Conservation (phyloP, 257 asterid genomes). For the Lantana camara region DNA sequence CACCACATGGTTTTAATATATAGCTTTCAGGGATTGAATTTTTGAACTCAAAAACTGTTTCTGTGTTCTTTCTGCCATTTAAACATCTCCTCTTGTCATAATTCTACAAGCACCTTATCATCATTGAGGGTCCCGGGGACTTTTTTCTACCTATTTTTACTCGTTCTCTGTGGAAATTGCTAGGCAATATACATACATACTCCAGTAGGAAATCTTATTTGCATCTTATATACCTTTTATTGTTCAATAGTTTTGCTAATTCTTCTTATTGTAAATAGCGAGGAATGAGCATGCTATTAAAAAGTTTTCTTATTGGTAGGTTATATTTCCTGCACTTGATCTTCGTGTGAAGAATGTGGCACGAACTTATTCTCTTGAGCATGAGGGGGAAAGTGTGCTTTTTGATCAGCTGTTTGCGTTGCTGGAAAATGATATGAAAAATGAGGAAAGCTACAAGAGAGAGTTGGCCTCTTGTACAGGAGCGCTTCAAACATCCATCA, state of each 20-base stretch:
- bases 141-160: slow-evolving; percentile 11
- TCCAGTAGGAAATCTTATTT: slow-evolving; percentile 24
- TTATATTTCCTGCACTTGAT: slow-evolving; percentile 95
- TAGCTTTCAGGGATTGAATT: too few species aligned
- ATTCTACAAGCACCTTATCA: too few species aligned
- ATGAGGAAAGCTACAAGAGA: slow-evolving; percentile 78
- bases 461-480: slow-evolving; percentile 98
- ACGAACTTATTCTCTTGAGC: slow-evolving; percentile 98
- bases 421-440: slow-evolving; percentile 59
- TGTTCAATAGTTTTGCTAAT: slow-evolving; percentile 15
- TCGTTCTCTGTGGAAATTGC: slow-evolving; percentile 1
- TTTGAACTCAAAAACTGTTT: too few species aligned
- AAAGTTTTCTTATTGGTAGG: slow-evolving; percentile 25
- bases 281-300: slow-evolving; percentile 4
- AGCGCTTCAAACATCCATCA: slow-evolving; percentile 91
- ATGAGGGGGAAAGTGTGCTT: slow-evolving; percentile 94
- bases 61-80: too few species aligned
- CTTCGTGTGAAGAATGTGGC: slow-evolving; percentile 99
- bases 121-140: not conserved
- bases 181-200: not conserved
- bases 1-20: too few species aligned
- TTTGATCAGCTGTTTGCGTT: slow-evolving; percentile 90
- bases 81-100: too few species aligned
- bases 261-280: slow-evolving; percentile 5
- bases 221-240: too few species aligned